Evolutionary conservation across 2,329 filamentous ascomycete species (phyloP).

Genomic region (Stagonosporopsis tanaceti): DNA sequence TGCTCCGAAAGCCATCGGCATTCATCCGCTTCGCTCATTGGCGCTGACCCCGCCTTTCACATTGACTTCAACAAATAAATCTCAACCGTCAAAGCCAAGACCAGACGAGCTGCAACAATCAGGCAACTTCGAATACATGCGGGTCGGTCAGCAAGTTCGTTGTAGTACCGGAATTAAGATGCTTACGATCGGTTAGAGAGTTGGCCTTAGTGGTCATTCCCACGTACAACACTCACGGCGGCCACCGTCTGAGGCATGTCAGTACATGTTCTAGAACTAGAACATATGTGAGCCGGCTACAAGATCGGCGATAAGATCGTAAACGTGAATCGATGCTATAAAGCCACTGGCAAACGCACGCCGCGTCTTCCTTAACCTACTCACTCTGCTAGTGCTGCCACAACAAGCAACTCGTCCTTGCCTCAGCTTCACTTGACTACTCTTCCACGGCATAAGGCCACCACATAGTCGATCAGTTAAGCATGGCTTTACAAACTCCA

Average conservation of each 20-base stretch:
- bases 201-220: no score
- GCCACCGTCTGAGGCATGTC: neutral
- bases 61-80: neutral
- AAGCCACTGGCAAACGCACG: neutral
- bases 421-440: neutral
- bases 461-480: neutral
- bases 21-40: neutral
- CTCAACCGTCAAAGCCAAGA: neutral
- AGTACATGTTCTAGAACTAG: neutral
- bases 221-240: neutral
- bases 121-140: neutral
- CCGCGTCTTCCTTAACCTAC: neutral
- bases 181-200: neutral
- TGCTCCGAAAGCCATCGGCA: constrained; percentile 3
- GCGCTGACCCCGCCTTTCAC: constrained; percentile 5
- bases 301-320: neutral
- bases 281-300: neutral
- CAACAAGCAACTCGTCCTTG: neutral
- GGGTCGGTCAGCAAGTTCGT: neutral
- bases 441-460: neutral
- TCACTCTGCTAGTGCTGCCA: neutral
- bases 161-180: neutral
- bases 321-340: neutral
- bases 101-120: neutral
- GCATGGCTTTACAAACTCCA: constrained; percentile 28